Evolutionary conservation across 768 basidiomycete species (phyloP), one percentile per base, ranked within the genome.

Genomic region (Rhodotorula paludigena): DNA sequence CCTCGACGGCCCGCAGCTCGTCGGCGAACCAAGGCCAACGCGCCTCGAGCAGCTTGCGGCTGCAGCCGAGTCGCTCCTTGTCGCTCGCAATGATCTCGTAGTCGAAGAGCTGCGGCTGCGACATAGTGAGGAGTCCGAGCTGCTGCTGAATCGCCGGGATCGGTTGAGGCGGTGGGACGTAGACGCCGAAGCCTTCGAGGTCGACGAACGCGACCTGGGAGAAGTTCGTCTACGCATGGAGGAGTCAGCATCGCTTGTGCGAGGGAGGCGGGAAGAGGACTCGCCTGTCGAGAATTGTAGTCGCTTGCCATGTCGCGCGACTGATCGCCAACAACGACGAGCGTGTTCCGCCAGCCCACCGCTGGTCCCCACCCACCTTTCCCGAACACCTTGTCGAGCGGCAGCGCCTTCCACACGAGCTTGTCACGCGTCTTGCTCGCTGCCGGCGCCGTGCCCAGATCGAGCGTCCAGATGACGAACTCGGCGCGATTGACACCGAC

Each of bases 351-450:
- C 89, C 90, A 94, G 16, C 94, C 81, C 62, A 90, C 89, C 28
- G 89, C 87, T 30, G 90, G 86, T 78, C 93, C 93, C 94, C 94
- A 98, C 8, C 90, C 92, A 20, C 94, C 94, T 49, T 84, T 84
- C 60, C 87, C 83, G 28, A 97, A 84, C 1, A 89, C 86, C 74
- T 88, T 88, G 23, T 90, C 91, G 2, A 90, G 87, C 76, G 92
- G 90, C 35, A 93, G 87, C 45, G 89, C 85, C 36, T 87, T 85
- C 91, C 92, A 92, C 36, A 83, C 83, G 86, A 91, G 88, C 51
- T 77, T 77, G 23, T 28, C 52, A n/a, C n/a, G n/a, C n/a, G n/a
- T n/a, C n/a, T 44, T 15, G 25, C 25, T 15, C 30, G 20, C 57
- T 28, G 38, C 48, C 12, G n/a, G 63, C 60, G 39, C 82, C 1